Evolutionary conservation across 441 rosid genomes (phyloP).

Genomic region (Arabidopsis hybrid): DNA sequence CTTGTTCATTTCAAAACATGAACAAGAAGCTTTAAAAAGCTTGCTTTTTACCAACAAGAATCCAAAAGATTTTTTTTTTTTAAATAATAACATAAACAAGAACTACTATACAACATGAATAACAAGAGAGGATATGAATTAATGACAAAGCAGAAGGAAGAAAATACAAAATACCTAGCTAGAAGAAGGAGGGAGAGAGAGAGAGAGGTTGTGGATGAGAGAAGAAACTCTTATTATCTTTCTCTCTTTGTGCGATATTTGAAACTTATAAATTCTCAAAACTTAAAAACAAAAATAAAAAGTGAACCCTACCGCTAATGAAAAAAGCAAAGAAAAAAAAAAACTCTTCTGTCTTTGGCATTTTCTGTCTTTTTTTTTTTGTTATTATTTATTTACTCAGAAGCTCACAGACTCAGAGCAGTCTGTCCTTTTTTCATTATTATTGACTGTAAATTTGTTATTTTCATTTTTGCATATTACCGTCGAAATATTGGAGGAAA

Average conservation of each 20-base stretch:
- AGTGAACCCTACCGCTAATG: conserved; percentile 53
- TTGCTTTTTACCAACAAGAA: conserved; percentile 34
- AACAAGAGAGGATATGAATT: conserved; percentile 38
- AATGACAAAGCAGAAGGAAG: conserved; percentile 35
- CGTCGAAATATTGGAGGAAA: not conserved
- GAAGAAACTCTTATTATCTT: conserved; percentile 43
- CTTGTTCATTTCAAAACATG: conserved; percentile 33
- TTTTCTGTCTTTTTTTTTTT: conserved; percentile 72
- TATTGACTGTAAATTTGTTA: conserved; percentile 43
- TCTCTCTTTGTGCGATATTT: conserved; percentile 41
- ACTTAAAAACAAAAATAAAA: conserved; percentile 20
- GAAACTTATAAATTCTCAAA: conserved; percentile 42
- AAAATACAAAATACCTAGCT: conserved; percentile 40
- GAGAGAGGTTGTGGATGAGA: conserved; percentile 59
- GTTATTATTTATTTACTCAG: conserved; percentile 53
- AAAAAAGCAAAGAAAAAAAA: conserved; percentile 44
- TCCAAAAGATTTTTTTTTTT: conserved; percentile 22
- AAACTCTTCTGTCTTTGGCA: conserved; percentile 39
- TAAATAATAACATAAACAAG: conserved; percentile 47
- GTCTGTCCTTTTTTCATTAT: conserved; percentile 45
- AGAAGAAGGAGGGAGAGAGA: conserved; percentile 37
- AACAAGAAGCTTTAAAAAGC: conserved; percentile 30
- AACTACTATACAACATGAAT: conserved; percentile 46
- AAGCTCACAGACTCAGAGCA: conserved; percentile 38
- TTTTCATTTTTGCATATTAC: not conserved